Evolutionary conservation across 805 yeast genomes (phyloP).

Genomic region (Teunomyces pallodes): DNA sequence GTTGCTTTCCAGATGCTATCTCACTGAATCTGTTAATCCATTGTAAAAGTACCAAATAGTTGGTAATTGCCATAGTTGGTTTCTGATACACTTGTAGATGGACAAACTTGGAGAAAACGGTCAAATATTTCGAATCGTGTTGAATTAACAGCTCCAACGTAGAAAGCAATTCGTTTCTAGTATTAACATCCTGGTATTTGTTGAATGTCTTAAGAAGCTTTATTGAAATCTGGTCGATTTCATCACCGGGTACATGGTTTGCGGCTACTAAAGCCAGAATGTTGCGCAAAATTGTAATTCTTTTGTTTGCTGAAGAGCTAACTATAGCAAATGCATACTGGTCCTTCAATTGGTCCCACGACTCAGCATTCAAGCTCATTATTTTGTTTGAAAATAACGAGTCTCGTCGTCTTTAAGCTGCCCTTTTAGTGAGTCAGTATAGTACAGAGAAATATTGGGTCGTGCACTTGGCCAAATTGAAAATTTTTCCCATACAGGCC

Average conservation of each 20-base stretch:
- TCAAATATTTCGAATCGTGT: constrained; percentile 29
- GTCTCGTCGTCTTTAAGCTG: not conserved
- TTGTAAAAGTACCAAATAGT: constrained; percentile 52
- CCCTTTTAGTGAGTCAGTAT: not conserved
- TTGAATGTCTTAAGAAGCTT: constrained; percentile 46
- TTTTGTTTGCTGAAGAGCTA: constrained; percentile 34
- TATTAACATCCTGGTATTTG: constrained; percentile 49
- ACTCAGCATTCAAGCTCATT: not conserved
- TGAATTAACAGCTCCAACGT: constrained; percentile 38
- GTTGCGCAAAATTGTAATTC: constrained; percentile 33
- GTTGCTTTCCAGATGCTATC: constrained; percentile 13
- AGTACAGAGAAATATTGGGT: not conserved
- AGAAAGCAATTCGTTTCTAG: constrained; percentile 42
- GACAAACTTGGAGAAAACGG: constrained; percentile 40
- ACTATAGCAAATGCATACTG: constrained; percentile 18
- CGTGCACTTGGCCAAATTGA: constrained; percentile 6
- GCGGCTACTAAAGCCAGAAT: constrained; percentile 17
- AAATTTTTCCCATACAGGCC: constrained; percentile 2
- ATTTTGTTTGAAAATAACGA: not conserved
- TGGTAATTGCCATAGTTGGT: constrained; percentile 50
- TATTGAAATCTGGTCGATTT: constrained; percentile 20
- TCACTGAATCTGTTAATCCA: constrained; percentile 50
- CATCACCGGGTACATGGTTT: constrained; percentile 7
- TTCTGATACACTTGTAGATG: constrained; percentile 24
- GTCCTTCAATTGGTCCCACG: constrained; percentile 25